Evolutionary conservation across 1,284 basidiomycete species (phyloP).

Genomic region (Chalciporus sp.): DNA sequence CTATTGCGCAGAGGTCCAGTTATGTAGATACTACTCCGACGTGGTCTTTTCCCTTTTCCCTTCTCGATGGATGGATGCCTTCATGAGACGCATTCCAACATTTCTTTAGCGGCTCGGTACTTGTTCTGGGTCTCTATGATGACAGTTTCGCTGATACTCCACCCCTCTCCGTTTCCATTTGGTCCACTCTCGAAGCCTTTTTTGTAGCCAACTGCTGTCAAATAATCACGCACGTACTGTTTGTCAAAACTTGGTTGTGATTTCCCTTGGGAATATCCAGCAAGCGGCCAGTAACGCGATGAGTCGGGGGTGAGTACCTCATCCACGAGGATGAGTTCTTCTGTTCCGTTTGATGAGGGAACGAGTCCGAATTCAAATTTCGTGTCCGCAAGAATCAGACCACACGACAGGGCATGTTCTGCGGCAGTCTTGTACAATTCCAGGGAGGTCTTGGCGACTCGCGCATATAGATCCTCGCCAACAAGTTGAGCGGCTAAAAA

Average conservation of each 20-base stretch:
- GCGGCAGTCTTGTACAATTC: constrained; percentile 80
- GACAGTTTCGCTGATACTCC: constrained; percentile 77
- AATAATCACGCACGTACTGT: constrained; percentile 94
- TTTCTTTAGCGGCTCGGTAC: constrained; percentile 78
- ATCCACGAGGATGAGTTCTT: constrained; percentile 86
- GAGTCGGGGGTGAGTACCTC: constrained; percentile 97
- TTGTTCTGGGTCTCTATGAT: constrained; percentile 75
- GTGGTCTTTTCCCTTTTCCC: no score
- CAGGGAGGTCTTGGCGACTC: constrained; percentile 63
- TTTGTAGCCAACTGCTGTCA: constrained; percentile 71
- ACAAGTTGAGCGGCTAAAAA: constrained; percentile 62
- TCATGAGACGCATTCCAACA: constrained; percentile 47
- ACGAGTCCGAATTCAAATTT: constrained; percentile 89
- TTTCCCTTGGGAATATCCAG: constrained; percentile 73
- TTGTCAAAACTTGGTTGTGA: constrained; percentile 95
- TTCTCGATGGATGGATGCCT: background rate
- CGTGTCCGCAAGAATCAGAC: constrained; percentile 96
- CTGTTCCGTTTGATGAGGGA: constrained; percentile 32
- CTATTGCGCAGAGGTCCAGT: no score
- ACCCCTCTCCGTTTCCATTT: constrained; percentile 67
- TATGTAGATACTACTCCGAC: no score
- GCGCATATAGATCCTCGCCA: constrained; percentile 66
- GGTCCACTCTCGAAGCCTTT: constrained; percentile 80
- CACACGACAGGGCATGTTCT: constrained; percentile 73
- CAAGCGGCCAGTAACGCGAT: constrained; percentile 93